phyloP scores from a whole-genome alignment of 2,329 filamentous ascomycete genomes.

The Diplodia seriata region DNA sequence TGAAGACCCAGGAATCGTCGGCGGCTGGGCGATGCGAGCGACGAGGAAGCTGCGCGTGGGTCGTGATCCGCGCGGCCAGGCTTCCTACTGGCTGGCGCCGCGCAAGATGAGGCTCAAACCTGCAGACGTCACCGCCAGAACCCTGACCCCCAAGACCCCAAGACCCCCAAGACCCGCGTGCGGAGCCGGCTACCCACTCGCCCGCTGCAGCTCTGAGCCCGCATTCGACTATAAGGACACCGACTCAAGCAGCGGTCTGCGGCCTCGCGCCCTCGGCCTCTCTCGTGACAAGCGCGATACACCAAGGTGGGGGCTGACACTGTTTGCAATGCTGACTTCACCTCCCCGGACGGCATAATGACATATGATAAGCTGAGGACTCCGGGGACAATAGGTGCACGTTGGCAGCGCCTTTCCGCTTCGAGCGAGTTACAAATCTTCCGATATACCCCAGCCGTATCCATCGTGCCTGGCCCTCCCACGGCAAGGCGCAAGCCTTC shows the following conservation, averaged over 20 bases:
- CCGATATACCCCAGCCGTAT: background rate
- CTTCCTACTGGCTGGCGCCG: conserved; percentile 26
- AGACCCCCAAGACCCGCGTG: background rate
- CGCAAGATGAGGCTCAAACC: conserved; percentile 13
- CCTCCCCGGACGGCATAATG: conserved; percentile 17
- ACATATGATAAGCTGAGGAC: conserved; percentile 29
- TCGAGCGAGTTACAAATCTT: conserved; percentile 26
- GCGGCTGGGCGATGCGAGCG: no score
- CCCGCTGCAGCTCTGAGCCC: conserved; percentile 5
- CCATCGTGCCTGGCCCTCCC: background rate
- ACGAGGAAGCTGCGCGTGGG: background rate
- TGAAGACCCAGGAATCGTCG: background rate
- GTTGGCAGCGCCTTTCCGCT: conserved; percentile 15
- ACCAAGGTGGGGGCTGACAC: conserved; percentile 24
- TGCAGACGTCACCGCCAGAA: conserved; percentile 6
- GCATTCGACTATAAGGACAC: conserved; percentile 9
- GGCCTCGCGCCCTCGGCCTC: background rate
- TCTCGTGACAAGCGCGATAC: conserved; percentile 18
- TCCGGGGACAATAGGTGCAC: conserved; percentile 11
- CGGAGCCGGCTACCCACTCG: no score
- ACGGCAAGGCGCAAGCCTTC: background rate
- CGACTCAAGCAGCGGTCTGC: conserved; percentile 16
- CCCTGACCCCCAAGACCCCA: background rate
- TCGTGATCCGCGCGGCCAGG: conserved; percentile 20
- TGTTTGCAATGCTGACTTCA: conserved; percentile 26